Base-by-base conservation (phyloP, 2,329 filamentous ascomycete species). In the Sordariomycetes sp. region DNA sequence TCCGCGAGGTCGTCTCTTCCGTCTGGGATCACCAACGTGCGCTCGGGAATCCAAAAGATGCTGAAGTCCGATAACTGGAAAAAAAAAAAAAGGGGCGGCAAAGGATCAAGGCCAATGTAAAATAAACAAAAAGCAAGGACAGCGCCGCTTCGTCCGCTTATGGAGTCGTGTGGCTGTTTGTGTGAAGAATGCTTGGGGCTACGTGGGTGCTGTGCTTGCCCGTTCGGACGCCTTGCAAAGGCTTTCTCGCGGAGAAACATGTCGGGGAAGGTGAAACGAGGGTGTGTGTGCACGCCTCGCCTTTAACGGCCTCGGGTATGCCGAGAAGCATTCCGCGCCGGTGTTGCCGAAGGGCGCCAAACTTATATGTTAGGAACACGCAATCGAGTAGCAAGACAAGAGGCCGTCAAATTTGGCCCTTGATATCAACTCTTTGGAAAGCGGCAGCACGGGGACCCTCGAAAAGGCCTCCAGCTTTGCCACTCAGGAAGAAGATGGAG, bases 371-470 rank as follows among this genome's bases (percentile, higher is more conserved):
- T 50, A 50, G 45, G 45, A 50, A 20, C 45, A 50, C 45, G 45
- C 4, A 13, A 50, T 50, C 22, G 6, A 24, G 45, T 50, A 50
- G 45, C 20, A 24, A 45, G 42, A 22, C 39, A 32, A 20, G 45
- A 45, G 55, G 32, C 24, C 24, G 51, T 86, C 76, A 94, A 68
- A 96, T 95, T 74, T 97, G 92, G 67, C 92, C 91, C 76, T 97
- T 96, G 76, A 97, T 95, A 74, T 97, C 91, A 76, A 97, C 87
- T 68, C 85, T 86, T 67, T 83, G 81, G 72, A 96, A 95, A 54
- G 92, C 92, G 61, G 79, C 77, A 45, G 76, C 72, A 68, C 85
- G 87, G 59, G 88, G 82, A 56, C 74, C 69, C 68, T 96, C 90
- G 70, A 97, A 96, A 22, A 86, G 72, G 50, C 71, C 68, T 55